phyloP scores from a whole-genome alignment of 345 rosid species.

The Gossypium raimondii region DNA sequence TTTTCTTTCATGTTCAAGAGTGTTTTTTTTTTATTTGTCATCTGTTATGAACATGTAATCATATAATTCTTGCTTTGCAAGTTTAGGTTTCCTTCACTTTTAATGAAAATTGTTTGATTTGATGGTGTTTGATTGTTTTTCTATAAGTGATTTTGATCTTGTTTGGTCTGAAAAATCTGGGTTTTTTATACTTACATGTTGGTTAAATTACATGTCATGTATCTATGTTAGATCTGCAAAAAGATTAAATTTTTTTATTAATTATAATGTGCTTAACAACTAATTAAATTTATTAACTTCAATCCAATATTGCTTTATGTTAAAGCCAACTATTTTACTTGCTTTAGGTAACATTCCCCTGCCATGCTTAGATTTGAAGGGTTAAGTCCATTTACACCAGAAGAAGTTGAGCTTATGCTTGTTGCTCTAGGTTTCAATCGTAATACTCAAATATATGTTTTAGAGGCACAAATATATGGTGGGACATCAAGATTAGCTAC shows the following conservation, averaged over 20 bases:
- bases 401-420: slow-evolving; percentile 89
- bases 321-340: slow-evolving; percentile 33
- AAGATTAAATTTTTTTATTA: neutral
- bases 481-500: slow-evolving; percentile 59
- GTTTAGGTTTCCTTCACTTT: neutral
- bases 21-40: no score
- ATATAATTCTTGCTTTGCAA: neutral
- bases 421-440: slow-evolving; percentile 88
- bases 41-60: neutral
- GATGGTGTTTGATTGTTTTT: neutral
- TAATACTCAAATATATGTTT: slow-evolving; percentile 68
- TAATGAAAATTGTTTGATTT: no score
- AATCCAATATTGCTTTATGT: slow-evolving; percentile 25
- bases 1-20: no score
- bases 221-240: slow-evolving; percentile 7
- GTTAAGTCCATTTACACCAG: slow-evolving; percentile 84
- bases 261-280: neutral
- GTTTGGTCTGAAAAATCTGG: neutral
- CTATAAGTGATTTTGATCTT: neutral
- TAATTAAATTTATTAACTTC: neutral
- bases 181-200: neutral
- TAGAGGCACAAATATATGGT: slow-evolving; percentile 85
- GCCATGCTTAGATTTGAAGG: slow-evolving; percentile 72
- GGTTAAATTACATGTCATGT: neutral
- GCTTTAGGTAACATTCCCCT: slow-evolving; percentile 68